phyloP scores from a whole-genome alignment of 2,329 filamentous ascomycete species.

The Zelopaecilomyces penicillatus region DNA sequence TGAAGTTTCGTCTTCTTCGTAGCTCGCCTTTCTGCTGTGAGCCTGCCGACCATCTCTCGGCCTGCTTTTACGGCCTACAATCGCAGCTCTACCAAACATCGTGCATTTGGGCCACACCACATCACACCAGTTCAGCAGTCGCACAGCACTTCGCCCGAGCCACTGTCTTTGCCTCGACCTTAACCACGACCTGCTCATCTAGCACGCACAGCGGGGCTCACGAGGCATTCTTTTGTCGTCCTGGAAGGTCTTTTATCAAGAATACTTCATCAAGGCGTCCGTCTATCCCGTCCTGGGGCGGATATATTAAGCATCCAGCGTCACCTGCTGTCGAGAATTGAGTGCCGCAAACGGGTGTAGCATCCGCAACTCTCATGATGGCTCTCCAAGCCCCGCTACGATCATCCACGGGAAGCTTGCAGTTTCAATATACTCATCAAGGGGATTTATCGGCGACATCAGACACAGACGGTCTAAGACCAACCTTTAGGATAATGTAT shows the following conservation, averaged over 20 bases:
- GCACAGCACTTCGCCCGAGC: neutral
- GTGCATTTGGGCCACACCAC: slow-evolving; percentile 1
- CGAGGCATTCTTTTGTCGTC: slow-evolving; percentile 16
- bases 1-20: slow-evolving; percentile 10
- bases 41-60: slow-evolving; percentile 13
- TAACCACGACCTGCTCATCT: neutral
- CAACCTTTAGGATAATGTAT: slow-evolving; percentile 45
- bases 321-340: neutral
- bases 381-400: slow-evolving; percentile 47
- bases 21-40: slow-evolving; percentile 16
- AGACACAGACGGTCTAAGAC: slow-evolving; percentile 40
- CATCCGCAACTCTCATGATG: slow-evolving; percentile 17
- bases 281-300: no score
- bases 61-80: slow-evolving; percentile 13
- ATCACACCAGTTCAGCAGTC: neutral
- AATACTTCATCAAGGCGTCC: no score
- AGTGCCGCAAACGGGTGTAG: neutral
- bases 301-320: no score
- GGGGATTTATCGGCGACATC: slow-evolving; percentile 47
- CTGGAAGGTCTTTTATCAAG: no score
- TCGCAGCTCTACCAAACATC: slow-evolving; percentile 9
- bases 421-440: slow-evolving; percentile 33
- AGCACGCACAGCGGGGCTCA: neutral
- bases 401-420: slow-evolving; percentile 47
- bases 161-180: slow-evolving; percentile 5